Conservation (phyloP, 306 rosid genomes). For the Acacia acuminata region DNA sequence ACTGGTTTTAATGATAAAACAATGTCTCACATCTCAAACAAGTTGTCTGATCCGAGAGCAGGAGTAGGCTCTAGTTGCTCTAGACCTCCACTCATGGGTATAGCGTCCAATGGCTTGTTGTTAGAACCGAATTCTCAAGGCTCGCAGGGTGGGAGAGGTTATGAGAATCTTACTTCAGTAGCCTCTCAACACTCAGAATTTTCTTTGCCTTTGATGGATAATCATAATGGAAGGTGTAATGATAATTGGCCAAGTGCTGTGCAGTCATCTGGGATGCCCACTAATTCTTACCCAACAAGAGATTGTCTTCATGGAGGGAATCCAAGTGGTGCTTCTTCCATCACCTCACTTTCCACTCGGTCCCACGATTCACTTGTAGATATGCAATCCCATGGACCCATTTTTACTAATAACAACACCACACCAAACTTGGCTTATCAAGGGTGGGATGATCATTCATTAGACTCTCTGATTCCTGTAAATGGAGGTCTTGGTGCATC, state of each 20-base stretch:
- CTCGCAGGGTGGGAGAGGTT: constrained; percentile 47
- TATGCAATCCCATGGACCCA: constrained; percentile 43
- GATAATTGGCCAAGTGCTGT: constrained; percentile 62
- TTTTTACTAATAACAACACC: constrained; percentile 35
- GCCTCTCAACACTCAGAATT: constrained; percentile 56
- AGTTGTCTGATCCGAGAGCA: constrained; percentile 52
- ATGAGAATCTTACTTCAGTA: constrained; percentile 48
- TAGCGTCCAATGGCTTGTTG: constrained; percentile 45
- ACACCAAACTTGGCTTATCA: constrained; percentile 42
- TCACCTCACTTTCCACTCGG: constrained; percentile 46
- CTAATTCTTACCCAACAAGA: constrained; percentile 47
- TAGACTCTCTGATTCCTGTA: constrained; percentile 51
- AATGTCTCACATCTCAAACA: constrained; percentile 51
- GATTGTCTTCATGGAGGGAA: constrained; percentile 49
- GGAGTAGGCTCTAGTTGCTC: constrained; percentile 38
- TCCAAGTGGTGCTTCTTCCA: constrained; percentile 47
- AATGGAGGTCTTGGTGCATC: constrained; percentile 48
- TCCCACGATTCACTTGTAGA: constrained; percentile 50
- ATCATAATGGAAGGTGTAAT: constrained; percentile 44
- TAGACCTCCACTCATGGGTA: constrained; percentile 38
- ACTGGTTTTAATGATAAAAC: constrained; percentile 44
- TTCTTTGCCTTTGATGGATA: constrained; percentile 47
- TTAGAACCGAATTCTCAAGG: constrained; percentile 50
- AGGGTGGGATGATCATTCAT: constrained; percentile 67
- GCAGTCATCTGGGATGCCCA: constrained; percentile 58